Evolutionary conservation across 1,284 basidiomycete genomes (phyloP).

Genomic region (Boletus semigastroideus): DNA sequence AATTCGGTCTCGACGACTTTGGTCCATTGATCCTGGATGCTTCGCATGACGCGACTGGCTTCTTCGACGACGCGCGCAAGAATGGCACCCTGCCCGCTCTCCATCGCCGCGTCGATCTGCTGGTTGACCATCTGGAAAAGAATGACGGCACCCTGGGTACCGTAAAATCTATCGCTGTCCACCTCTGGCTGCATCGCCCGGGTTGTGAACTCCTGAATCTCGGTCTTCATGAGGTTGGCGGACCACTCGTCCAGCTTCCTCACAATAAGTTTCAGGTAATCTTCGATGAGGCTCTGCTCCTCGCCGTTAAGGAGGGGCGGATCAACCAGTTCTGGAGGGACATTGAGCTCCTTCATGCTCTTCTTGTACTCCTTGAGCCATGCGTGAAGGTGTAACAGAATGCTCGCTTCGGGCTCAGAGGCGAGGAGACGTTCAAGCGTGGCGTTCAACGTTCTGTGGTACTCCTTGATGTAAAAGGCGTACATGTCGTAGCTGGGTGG

Average conservation of each 20-base stretch:
- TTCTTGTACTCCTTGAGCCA: conserved; percentile 96
- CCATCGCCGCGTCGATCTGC: conserved; percentile 92
- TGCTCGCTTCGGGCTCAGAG: conserved; percentile 82
- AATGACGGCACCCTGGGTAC: conserved; percentile 90
- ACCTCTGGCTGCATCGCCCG: conserved; percentile 87
- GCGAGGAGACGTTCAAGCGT: conserved; percentile 73
- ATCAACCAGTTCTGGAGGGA: conserved; percentile 80
- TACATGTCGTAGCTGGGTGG: conserved; percentile 91
- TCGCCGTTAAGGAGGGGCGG: conserved; percentile 92
- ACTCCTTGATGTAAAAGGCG: conserved; percentile 82
- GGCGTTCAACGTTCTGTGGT: conserved; percentile 87
- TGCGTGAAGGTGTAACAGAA: conserved; percentile 83
- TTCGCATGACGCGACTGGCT: conserved; percentile 85
- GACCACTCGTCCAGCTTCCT: conserved; percentile 98
- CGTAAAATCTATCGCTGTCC: conserved; percentile 87
- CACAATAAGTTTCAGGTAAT: conserved; percentile 92
- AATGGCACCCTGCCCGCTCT: conserved; percentile 94
- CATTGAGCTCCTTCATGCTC: conserved; percentile 91
- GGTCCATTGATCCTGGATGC: conserved; percentile 89
- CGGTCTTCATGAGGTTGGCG: conserved; percentile 89
- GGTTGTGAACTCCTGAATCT: conserved; percentile 81
- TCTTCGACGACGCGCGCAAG: conserved; percentile 91
- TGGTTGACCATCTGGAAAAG: conserved; percentile 99
- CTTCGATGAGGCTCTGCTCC: conserved; percentile 92
- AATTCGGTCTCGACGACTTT: conserved; percentile 83